A percentile compares a stretch with the other conserved stretches of the same genome.
phyloP scores from a whole-genome alignment of 2,329 filamentous ascomycete genomes.

The Pseudopithomyces chartarum region DNA sequence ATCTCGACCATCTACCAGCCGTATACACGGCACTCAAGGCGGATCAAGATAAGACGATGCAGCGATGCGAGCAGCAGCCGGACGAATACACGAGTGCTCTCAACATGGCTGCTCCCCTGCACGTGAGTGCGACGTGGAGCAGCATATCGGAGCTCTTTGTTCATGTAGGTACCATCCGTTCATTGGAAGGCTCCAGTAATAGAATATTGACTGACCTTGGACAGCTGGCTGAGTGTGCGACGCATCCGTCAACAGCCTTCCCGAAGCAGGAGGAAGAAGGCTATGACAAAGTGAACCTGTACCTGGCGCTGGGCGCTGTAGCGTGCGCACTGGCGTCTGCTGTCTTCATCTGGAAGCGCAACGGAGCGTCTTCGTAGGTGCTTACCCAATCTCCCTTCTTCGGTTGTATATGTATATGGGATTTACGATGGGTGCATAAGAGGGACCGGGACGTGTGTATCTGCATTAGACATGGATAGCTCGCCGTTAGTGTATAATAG shows the following conservation, averaged over 20 bases:
- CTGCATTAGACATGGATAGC: not conserved
- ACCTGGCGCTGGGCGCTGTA: constrained; percentile 79
- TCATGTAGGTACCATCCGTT: constrained; percentile 45
- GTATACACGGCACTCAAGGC: constrained; percentile 95
- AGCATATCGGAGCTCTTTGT: constrained; percentile 95
- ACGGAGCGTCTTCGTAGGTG: constrained; percentile 20
- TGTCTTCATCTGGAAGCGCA: constrained; percentile 64
- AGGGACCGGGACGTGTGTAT: not conserved
- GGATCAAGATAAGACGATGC: constrained; percentile 95
- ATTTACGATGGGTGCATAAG: not conserved
- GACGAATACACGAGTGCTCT: constrained; percentile 86
- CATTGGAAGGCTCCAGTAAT: not conserved
- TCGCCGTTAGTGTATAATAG: constrained; percentile 27
- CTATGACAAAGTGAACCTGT: constrained; percentile 81
- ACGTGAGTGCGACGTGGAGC: constrained; percentile 93
- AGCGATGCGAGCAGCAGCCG: constrained; percentile 83
- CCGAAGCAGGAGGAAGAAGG: constrained; percentile 87
- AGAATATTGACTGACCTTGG: constrained; percentile 27
- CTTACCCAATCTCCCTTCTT: constrained; percentile 2
- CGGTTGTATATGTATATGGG: not conserved
- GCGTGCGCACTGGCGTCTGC: constrained; percentile 64
- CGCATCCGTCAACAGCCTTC: constrained; percentile 85
- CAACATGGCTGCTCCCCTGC: constrained; percentile 88
- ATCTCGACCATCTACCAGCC: constrained; percentile 85
- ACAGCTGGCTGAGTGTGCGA: constrained; percentile 85